Evolutionary conservation across 1,284 basidiomycete genomes (phyloP).

Genomic region (Sporisorium scitamineum): DNA sequence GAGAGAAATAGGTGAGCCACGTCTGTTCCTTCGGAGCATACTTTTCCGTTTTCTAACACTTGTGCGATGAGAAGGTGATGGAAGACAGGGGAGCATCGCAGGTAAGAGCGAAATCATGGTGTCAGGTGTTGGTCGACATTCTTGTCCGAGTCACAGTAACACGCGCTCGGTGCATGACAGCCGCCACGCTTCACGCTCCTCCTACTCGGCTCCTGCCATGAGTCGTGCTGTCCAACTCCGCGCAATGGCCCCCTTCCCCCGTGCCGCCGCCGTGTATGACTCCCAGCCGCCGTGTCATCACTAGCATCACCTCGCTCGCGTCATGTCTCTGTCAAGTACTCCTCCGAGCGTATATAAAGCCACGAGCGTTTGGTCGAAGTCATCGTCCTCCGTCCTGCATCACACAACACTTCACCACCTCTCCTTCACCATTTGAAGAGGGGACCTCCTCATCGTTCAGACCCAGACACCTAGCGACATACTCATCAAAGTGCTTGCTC

Average conservation of each 20-base stretch:
- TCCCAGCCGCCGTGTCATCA: conserved; percentile 1
- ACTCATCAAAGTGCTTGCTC: background rate
- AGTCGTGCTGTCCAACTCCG: conserved; percentile 10
- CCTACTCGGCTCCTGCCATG: background rate
- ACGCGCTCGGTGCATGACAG: conserved; percentile 10
- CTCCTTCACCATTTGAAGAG: background rate
- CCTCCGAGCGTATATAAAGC: background rate
- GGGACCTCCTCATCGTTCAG: background rate
- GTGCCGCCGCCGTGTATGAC: conserved; percentile 5
- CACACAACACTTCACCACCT: background rate
- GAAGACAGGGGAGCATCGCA: background rate
- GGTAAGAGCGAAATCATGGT: background rate
- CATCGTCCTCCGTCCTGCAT: background rate
- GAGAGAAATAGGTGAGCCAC: background rate
- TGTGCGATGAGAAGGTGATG: background rate
- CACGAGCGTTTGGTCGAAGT: background rate
- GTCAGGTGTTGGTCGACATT: background rate
- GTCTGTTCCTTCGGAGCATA: background rate
- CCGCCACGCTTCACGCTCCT: conserved; percentile 2
- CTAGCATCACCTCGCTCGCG: background rate
- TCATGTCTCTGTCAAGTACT: too few species aligned
- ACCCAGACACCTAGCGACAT: background rate
- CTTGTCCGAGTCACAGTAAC: conserved; percentile 11
- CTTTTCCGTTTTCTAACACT: background rate
- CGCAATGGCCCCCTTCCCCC: background rate